These are phyloP conservation scores for Myriosclerotinia scirpicola DNA, from an alignment of 2,329 filamentous ascomycete species.

Conservation along the genomic window DNA sequence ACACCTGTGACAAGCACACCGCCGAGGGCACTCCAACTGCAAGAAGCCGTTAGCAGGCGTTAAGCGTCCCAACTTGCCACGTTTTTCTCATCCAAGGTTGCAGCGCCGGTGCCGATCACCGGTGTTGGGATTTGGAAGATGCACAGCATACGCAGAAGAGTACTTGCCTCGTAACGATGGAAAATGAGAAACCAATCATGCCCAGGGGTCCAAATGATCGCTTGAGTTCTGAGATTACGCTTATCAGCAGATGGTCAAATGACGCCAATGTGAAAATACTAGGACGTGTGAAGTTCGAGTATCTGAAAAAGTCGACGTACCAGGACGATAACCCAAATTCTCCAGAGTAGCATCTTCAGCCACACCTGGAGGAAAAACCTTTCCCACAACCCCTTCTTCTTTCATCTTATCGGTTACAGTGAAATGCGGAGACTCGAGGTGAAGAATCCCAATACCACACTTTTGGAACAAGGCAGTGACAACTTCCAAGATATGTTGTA, in stretches of 20 bases:
- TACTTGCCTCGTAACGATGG: slow-evolving; percentile 52
- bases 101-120: slow-evolving; percentile 20
- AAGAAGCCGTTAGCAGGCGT: slow-evolving; percentile 25
- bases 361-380: slow-evolving; percentile 25
- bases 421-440: slow-evolving; percentile 18
- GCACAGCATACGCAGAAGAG: slow-evolving; percentile 32
- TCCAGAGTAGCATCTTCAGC: slow-evolving; percentile 32
- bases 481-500: slow-evolving; percentile 16
- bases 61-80: slow-evolving; percentile 28
- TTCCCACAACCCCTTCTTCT: slow-evolving; percentile 18
- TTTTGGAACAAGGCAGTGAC: slow-evolving; percentile 7
- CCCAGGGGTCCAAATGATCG: slow-evolving; percentile 55
- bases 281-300: neutral
- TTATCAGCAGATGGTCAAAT: slow-evolving; percentile 16
- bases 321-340: slow-evolving; percentile 34
- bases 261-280: slow-evolving; percentile 11
- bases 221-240: slow-evolving; percentile 49
- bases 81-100: slow-evolving; percentile 22
- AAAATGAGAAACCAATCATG: slow-evolving; percentile 60
- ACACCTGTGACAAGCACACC: slow-evolving; percentile 58
- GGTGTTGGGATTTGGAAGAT: slow-evolving; percentile 16
- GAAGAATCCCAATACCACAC: slow-evolving; percentile 12
- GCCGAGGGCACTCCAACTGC: slow-evolving; percentile 55
- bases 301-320: slow-evolving; percentile 25
- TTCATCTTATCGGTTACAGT: slow-evolving; percentile 20